phyloP scores from a whole-genome alignment of 2,329 filamentous ascomycete genomes.

The Colletotrichum paranaense region DNA sequence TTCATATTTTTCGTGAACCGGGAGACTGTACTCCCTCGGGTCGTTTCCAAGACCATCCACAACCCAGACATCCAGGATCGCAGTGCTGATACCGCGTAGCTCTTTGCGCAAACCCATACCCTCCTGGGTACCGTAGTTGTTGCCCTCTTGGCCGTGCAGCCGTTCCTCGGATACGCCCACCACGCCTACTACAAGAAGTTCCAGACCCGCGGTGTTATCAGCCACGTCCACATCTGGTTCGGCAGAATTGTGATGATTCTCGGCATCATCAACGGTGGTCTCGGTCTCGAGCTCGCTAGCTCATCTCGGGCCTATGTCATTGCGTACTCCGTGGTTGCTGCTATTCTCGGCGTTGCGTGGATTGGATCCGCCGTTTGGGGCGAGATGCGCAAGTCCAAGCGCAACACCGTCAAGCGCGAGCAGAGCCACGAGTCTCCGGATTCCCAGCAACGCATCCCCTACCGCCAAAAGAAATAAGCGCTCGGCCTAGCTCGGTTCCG shows the following conservation, averaged over 20 bases:
- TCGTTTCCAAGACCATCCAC: neutral
- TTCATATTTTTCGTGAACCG: constrained; percentile 1
- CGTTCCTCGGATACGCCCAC: constrained; percentile 67
- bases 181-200: constrained; percentile 64
- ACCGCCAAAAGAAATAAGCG: constrained; percentile 29
- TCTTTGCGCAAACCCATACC: constrained; percentile 65
- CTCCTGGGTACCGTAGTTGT: constrained; percentile 66
- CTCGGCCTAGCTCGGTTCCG: neutral
- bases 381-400: constrained; percentile 20
- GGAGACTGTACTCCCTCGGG: neutral
- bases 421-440: constrained; percentile 28
- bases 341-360: constrained; percentile 60
- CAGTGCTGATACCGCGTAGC: constrained; percentile 48
- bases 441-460: constrained; percentile 30
- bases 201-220: constrained; percentile 60
- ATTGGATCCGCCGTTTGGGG: constrained; percentile 40
- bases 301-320: constrained; percentile 56
- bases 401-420: constrained; percentile 27
- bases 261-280: constrained; percentile 72
- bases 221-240: constrained; percentile 71
- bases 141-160: constrained; percentile 66
- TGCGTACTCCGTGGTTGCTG: constrained; percentile 67
- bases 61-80: neutral
- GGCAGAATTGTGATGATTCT: constrained; percentile 68
- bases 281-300: constrained; percentile 65